Percentiles rank a stretch among this genome's conserved stretches.
Conservation (phyloP, 768 basidiomycete genomes). For the Tylopilus subfusipes region DNA sequence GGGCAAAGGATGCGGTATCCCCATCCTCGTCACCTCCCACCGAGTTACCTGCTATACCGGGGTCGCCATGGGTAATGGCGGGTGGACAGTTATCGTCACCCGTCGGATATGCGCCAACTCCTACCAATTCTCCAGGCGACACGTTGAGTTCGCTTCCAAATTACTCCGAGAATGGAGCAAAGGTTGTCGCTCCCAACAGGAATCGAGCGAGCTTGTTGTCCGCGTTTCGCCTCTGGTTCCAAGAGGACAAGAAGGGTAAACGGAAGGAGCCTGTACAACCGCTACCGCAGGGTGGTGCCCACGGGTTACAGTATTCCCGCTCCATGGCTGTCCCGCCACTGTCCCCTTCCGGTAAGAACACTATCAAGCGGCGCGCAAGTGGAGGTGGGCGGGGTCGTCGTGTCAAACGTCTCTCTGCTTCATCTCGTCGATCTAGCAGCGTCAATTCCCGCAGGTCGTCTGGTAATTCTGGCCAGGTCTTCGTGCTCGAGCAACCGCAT, state of each 20-base stretch:
- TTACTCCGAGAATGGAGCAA: conserved; percentile 33
- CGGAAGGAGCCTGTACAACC: conserved; percentile 48
- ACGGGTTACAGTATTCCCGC: conserved; percentile 24
- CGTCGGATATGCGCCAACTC: conserved; percentile 39
- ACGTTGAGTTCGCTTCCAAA: conserved; percentile 48
- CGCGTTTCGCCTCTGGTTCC: conserved; percentile 88
- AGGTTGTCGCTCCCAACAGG: conserved; percentile 39
- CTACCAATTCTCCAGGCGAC: conserved; percentile 51
- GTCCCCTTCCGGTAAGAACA: conserved; percentile 31
- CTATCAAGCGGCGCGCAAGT: conserved; percentile 52
- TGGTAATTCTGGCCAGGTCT: conserved; percentile 43
- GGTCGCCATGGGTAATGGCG: conserved; percentile 75
- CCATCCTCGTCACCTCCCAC: conserved; percentile 53
- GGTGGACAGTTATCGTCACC: conserved; percentile 41
- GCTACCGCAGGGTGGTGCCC: conserved; percentile 19
- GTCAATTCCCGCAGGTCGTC: conserved; percentile 82
- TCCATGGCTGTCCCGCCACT: conserved; percentile 25
- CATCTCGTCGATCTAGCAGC: conserved; percentile 86
- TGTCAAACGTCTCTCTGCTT: conserved; percentile 65
- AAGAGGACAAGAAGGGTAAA: conserved; percentile 87
- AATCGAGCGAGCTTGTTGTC: conserved; percentile 80
- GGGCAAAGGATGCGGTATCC: conserved; percentile 42
- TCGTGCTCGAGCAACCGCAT: conserved; percentile 54
- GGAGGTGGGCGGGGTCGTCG: conserved; percentile 47
- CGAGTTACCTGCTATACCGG: conserved; percentile 35